phyloP scores from a whole-genome alignment of 805 yeast species.

The Spathaspora boniae region DNA sequence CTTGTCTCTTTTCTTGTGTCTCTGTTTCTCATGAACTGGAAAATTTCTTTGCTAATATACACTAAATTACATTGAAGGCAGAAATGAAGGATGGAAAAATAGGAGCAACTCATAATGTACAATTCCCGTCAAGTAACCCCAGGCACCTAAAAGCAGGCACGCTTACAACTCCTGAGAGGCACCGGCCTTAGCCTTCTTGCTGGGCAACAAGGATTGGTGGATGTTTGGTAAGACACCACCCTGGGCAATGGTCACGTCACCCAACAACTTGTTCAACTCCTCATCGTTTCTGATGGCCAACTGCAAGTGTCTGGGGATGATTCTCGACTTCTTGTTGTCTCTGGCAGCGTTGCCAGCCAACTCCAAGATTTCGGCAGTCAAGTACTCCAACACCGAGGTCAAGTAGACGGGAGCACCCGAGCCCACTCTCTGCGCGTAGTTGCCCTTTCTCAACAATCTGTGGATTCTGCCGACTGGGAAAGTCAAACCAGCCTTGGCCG shows the following conservation, averaged over 20 bases:
- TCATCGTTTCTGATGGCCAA: constrained; percentile 99
- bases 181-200: constrained; percentile 60
- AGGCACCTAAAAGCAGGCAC: background rate
- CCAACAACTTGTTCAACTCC: constrained; percentile 90
- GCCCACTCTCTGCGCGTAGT: constrained; percentile 98
- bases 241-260: constrained; percentile 94
- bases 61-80: constrained; percentile 4
- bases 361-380: constrained; percentile 97
- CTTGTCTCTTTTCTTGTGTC: background rate
- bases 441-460: constrained; percentile 93
- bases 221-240: constrained; percentile 99
- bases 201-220: constrained; percentile 87
- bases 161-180: constrained; percentile 64
- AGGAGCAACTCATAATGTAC: background rate
- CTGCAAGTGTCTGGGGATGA: constrained; percentile 97
- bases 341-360: constrained; percentile 99
- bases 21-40: background rate
- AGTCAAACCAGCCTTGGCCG: constrained; percentile 97
- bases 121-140: constrained; percentile 1
- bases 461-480: constrained; percentile 99
- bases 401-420: constrained; percentile 99
- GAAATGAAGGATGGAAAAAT: constrained; percentile 5
- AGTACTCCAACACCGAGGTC: constrained; percentile 94
- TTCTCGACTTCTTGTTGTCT: constrained; percentile 98
- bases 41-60: constrained; percentile 7